Evolutionary conservation across 177 flowering plant species (phyloP), one percentile per base, ranked within the genome.

Genomic region (Vitis hybrid): DNA sequence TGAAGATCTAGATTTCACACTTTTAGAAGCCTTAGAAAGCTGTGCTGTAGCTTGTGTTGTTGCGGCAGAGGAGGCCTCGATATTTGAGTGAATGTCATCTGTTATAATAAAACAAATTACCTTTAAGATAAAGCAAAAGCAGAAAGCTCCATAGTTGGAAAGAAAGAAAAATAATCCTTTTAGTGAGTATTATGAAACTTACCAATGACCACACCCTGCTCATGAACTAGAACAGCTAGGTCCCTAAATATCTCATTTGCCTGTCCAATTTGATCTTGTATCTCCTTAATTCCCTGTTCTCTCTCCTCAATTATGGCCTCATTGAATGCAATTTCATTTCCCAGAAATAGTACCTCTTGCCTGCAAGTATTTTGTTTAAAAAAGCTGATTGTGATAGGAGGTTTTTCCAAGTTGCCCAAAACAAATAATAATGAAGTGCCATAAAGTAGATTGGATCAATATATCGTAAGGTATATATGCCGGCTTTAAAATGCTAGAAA

Each of bases 231-330:
- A 75, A 91, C 93, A 52, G 96, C 96, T 56, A 91, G 87, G 75
- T 89, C 96, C 82, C 81, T 86, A 73, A 91, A 27, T 27, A 27
- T 27, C 30, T 27, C 96, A 82, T 82, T 85, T 63, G 82, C 85
- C 74, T 91, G 67, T 56, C 80, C 91, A 73, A 91, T 89, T 78
- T 91, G 86, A 60, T 79, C 83, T 70, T 88, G 81, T 62, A 91
- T 75, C 27, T 89, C 91, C 74, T 70, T 80, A 61, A 91, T 79
- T 35, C 92, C 91, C 65, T 87, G 90, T 16, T 87, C 95, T 70
- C 95, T 86, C 68, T 90, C 95, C 57, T 90, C 92, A 66, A 90
- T 88, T n/a, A 88, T 88, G 70, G 93, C 91, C 67, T 91, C 96
- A 74, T 91, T 89, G 74, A 87, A 91, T 14, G 81, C 78, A 73